These are phyloP conservation scores for Miscanthus lutarioriparius DNA, from an alignment of 176 grass and related monocot genomes.

Conservation along the genomic window DNA sequence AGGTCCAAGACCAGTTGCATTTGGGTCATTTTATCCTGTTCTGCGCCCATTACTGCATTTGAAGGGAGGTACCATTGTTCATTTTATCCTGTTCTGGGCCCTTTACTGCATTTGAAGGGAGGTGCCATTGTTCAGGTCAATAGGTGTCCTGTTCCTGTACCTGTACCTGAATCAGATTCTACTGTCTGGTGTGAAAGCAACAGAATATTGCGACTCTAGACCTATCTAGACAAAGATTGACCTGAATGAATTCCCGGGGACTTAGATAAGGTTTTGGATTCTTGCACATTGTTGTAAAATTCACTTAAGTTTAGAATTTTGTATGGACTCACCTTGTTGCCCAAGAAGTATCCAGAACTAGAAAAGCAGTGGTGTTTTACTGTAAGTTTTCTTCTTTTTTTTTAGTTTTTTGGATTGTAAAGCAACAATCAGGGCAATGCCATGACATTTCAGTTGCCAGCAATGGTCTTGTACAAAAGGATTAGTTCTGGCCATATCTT, in stretches of 20 bases:
- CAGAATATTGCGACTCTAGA: background rate
- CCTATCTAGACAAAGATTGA: background rate
- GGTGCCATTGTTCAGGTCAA: background rate
- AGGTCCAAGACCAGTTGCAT: background rate
- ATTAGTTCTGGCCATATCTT: background rate
- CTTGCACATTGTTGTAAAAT: background rate
- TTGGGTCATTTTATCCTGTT: background rate
- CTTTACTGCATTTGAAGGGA: background rate
- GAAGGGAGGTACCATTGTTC: background rate
- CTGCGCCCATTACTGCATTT: background rate
- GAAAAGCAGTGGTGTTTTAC: background rate
- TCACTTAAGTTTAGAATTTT: background rate
- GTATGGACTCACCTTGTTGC: background rate
- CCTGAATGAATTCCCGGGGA: background rate
- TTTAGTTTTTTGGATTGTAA: background rate
- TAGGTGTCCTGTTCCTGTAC: background rate
- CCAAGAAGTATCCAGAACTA: background rate
- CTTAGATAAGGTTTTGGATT: background rate
- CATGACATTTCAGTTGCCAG: background rate
- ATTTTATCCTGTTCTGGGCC: background rate
- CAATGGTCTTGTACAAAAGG: background rate
- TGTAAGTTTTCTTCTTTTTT: background rate
- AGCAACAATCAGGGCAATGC: background rate
- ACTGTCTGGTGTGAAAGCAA: background rate
- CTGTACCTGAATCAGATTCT: background rate